Percentiles rank a stretch among this genome's conserved stretches.
phyloP scores from a whole-genome alignment of 257 asterid genomes.

The Salvia splendens region DNA sequence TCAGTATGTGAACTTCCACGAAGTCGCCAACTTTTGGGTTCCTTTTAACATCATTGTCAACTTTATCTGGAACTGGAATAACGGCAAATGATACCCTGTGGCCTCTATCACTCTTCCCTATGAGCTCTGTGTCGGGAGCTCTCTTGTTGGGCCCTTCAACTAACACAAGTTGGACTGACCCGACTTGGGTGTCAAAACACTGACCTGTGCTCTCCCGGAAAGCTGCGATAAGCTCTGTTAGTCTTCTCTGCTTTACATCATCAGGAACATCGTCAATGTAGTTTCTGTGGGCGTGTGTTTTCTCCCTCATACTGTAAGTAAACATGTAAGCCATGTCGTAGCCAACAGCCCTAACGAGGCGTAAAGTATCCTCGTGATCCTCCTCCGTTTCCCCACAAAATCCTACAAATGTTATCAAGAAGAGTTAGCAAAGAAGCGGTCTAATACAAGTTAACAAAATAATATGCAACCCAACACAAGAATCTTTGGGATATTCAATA shows the following conservation, averaged over 20 bases:
- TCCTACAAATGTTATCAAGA: slow-evolving; percentile 50
- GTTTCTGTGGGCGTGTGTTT: slow-evolving; percentile 95
- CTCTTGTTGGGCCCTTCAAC: slow-evolving; percentile 97
- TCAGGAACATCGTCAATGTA: slow-evolving; percentile 84
- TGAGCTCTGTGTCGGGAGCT: slow-evolving; percentile 87
- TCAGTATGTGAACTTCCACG: slow-evolving; percentile 69
- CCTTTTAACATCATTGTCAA: slow-evolving; percentile 51
- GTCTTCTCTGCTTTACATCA: slow-evolving; percentile 79
- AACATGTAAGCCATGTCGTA: slow-evolving; percentile 99
- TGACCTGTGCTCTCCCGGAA: slow-evolving; percentile 89
- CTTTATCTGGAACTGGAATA: slow-evolving; percentile 60
- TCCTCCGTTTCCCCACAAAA: slow-evolving; percentile 97
- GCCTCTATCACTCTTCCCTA: slow-evolving; percentile 92
- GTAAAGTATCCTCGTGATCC: slow-evolving; percentile 80
- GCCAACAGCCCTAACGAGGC: slow-evolving; percentile 66
- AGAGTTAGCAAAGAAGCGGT: slow-evolving; percentile 17
- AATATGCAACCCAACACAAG: slow-evolving; percentile 3
- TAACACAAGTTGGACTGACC: slow-evolving; percentile 80
- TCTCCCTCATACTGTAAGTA: slow-evolving; percentile 99
- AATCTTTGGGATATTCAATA: background rate
- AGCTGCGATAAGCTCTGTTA: slow-evolving; percentile 78
- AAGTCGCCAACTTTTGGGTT: slow-evolving; percentile 72
- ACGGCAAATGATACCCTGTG: slow-evolving; percentile 74
- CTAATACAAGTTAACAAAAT: slow-evolving; percentile 3
- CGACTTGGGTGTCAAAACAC: slow-evolving; percentile 70